Evolutionary conservation across 352 stramenopile species (phyloP), one percentile per base, ranked within the genome.

Genomic region (Globisporangium barbulae): DNA sequence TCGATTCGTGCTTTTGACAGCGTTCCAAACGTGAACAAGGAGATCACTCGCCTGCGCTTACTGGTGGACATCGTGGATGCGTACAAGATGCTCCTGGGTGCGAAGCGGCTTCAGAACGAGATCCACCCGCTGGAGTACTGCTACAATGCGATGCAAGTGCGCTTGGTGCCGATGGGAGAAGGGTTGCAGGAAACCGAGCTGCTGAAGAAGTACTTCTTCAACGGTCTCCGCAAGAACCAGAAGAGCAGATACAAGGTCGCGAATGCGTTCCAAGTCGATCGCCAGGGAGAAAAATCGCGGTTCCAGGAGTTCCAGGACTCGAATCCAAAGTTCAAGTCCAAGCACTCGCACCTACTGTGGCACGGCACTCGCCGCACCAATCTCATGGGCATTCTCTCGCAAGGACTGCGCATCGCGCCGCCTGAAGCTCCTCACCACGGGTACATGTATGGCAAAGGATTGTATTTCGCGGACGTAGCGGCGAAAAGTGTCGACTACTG

Each of bases 311-410:
- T 79, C 31, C 68, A 87, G 49, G 44, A 69, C 5, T 55, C 62
- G n/a, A 73, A 83, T 2, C 63, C 74, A 2, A 67, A 72, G 37
- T 64, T 89, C 50, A 70, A 71, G 45, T 49, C 47, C 9, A 65
- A 71, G 17, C 81, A 90, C 33, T 69, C 72, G 21, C 74, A 88
- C 64, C 64, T 97, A 45, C 30, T 97, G 44, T 97, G 89, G 89
- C 89, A 97, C 49, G 89, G 89, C 28, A 95, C 85, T 4, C 82
- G 74, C 7, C 79, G 85, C n/a, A 88, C 82, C 2, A 97, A 96
- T 39, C 59, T 94, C 25, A 90, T 93, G 78, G 88, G 89, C 0
- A 95, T 97, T 64, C 57, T 97, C 7, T 89, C 79, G 0, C 84
- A 94, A 30, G 89, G 89, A 1, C 71, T 97, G 7, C 83, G 86